phyloP scores from a whole-genome alignment of 805 yeast species.

The Diddensiella transvaalensis region DNA sequence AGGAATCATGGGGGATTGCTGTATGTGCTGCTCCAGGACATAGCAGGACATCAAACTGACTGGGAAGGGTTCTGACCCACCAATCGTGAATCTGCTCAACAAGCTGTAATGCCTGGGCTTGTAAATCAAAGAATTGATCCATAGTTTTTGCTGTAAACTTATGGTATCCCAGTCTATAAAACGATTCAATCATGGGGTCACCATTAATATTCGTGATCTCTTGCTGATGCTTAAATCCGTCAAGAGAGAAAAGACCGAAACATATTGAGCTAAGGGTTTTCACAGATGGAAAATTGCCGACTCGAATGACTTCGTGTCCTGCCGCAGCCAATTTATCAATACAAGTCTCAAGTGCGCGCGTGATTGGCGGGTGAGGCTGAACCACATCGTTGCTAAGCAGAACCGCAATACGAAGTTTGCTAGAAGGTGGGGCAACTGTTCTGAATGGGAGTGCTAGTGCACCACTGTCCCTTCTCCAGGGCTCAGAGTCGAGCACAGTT shows the following conservation, averaged over 20 bases:
- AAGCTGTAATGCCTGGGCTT: constrained; percentile 12
- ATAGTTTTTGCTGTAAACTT: constrained; percentile 53
- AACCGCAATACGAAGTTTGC: constrained; percentile 12
- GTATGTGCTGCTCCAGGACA: constrained; percentile 49
- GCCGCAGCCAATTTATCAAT: constrained; percentile 21
- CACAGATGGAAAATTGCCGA: constrained; percentile 25
- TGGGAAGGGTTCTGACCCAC: constrained; percentile 3
- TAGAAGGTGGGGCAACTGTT: neutral
- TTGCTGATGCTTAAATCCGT: constrained; percentile 60
- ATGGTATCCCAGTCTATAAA: too few species aligned
- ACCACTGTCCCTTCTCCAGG: constrained; percentile 17
- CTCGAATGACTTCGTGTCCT: constrained; percentile 3
- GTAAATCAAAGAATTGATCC: constrained; percentile 44
- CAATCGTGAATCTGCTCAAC: too few species aligned
- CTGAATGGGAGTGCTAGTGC: constrained; percentile 16
- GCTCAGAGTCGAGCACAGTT: constrained; percentile 17
- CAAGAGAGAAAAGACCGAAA: constrained; percentile 50
- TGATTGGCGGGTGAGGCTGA: constrained; percentile 48
- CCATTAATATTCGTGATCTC: constrained; percentile 54
- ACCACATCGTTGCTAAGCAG: constrained; percentile 38
- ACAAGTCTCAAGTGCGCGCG: constrained; percentile 41
- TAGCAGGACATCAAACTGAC: constrained; percentile 8
- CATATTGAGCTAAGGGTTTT: too few species aligned
- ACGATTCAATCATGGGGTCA: constrained; percentile 58
- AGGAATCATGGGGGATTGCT: constrained; percentile 63